Base-by-base conservation (phyloP, 345 rosid species). In the Luvunga scandens region DNA sequence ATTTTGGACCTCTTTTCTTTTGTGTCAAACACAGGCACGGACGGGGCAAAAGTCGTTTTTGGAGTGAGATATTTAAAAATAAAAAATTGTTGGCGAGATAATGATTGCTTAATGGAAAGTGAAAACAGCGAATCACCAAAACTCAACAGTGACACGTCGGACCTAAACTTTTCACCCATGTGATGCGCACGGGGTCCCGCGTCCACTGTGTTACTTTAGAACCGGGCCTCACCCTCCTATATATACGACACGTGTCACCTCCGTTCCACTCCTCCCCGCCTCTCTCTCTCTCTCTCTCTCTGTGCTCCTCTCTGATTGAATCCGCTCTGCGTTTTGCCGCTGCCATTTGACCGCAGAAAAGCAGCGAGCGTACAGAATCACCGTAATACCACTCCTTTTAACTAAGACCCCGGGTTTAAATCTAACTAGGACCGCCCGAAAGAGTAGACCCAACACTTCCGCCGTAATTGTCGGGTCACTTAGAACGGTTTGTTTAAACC, bases 221-320 rank as follows among this genome's bases (percentile, higher is more conserved):
- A 75, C 72, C 65, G 72, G 75, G 4, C 70, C 25, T 80, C 75
- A 60, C 18, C 27, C 27, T 28, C 42, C 63, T 27, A 42, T 50
- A 31, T 61, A 64, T 6, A 6, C 28, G 65, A 71, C 86, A 83
- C 85, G 86, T 87, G 88, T 87, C 86, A 59, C n/a, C 55, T 70
- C 18, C n/a, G 30, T 24, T 28, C 69, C 60, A 30, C 72, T 6
- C 25, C 14, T 21, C 80, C 69, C 27, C 59, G 27, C 75, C 33
- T 36, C 66, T 78, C 83, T 79, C 24, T n/a, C n/a, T n/a, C n/a
- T n/a, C n/a, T n/a, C n/a, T n/a, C 33, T 36, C 66, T 78, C 83
- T 79, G 21, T 48, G 2, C 73, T 82, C 84, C 38, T 79, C 82
- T 9, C 27, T 28, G 69, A 28, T 61, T 74, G 38, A 48, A 22